phyloP scores from a whole-genome alignment of 2,329 filamentous ascomycete species.

The Rutstroemia sp. region DNA sequence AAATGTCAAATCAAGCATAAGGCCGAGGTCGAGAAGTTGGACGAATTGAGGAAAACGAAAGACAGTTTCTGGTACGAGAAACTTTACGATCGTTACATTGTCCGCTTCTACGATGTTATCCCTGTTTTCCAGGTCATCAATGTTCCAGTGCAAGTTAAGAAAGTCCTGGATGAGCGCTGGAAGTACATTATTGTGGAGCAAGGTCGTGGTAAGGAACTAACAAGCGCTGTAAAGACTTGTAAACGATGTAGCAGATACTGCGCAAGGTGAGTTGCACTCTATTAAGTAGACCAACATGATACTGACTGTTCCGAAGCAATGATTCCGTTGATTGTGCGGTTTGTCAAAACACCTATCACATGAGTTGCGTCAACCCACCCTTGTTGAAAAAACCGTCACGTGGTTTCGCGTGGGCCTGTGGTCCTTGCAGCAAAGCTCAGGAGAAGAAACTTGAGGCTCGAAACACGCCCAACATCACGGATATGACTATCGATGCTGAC shows the following conservation, averaged over 20 bases:
- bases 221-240: constrained; percentile 91
- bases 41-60: constrained; percentile 74
- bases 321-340: constrained; percentile 97
- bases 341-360: constrained; percentile 92
- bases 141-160: constrained; percentile 90
- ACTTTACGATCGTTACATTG: constrained; percentile 95
- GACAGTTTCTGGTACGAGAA: constrained; percentile 97
- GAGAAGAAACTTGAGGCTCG: constrained; percentile 87
- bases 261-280: constrained; percentile 61
- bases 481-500: constrained; percentile 55
- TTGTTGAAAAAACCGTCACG: constrained; percentile 92
- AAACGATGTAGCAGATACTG: constrained; percentile 89
- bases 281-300: background rate
- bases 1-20: constrained; percentile 89
- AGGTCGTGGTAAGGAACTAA: constrained; percentile 88
- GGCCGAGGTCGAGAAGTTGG: constrained; percentile 74
- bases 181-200: constrained; percentile 93
- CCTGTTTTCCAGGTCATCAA: constrained; percentile 91
- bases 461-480: constrained; percentile 69
- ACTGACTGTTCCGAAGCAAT: constrained; percentile 45
- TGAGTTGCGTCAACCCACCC: constrained; percentile 92
- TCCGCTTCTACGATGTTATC: constrained; percentile 95
- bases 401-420: constrained; percentile 97
- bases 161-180: constrained; percentile 92
- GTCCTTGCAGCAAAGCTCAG: constrained; percentile 90